Evolutionary conservation across 305 asterid genomes (phyloP).

Genomic region (Rubia peregrina): DNA sequence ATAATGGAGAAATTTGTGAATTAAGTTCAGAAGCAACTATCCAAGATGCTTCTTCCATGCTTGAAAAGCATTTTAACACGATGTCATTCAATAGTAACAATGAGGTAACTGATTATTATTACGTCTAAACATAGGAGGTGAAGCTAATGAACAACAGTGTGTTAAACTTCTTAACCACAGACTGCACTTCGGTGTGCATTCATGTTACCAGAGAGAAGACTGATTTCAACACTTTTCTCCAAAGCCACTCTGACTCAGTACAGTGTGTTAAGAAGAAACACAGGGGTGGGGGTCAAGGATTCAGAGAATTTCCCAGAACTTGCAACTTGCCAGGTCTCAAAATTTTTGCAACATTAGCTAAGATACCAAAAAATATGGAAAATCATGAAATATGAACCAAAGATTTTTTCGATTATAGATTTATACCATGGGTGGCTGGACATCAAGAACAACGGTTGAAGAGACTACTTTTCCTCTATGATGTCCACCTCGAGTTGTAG

Average conservation of each 20-base stretch:
- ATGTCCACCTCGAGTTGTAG: slow-evolving; percentile 91
- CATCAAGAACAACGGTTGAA: slow-evolving; percentile 67
- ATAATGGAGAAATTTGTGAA: background rate
- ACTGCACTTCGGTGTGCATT: no score
- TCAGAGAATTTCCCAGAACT: background rate
- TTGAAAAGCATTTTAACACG: background rate
- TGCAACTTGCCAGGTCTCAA: background rate
- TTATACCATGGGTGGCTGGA: slow-evolving; percentile 95
- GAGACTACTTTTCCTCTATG: slow-evolving; percentile 92
- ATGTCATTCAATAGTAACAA: background rate
- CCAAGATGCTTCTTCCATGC: background rate
- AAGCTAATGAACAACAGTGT: background rate
- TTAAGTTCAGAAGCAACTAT: background rate
- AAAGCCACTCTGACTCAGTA: background rate
- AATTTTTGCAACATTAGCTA: background rate
- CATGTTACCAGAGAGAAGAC: background rate
- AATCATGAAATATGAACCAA: background rate
- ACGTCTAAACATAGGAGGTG: background rate
- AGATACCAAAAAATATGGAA: background rate
- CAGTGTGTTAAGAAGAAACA: background rate
- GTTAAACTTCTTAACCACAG: no score
- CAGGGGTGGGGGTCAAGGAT: no score
- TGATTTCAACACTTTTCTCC: background rate
- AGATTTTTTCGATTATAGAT: background rate
- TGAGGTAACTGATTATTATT: background rate